phyloP scores from a whole-genome alignment of 2,329 filamentous ascomycete genomes.

The Diplocarpon rosae region DNA sequence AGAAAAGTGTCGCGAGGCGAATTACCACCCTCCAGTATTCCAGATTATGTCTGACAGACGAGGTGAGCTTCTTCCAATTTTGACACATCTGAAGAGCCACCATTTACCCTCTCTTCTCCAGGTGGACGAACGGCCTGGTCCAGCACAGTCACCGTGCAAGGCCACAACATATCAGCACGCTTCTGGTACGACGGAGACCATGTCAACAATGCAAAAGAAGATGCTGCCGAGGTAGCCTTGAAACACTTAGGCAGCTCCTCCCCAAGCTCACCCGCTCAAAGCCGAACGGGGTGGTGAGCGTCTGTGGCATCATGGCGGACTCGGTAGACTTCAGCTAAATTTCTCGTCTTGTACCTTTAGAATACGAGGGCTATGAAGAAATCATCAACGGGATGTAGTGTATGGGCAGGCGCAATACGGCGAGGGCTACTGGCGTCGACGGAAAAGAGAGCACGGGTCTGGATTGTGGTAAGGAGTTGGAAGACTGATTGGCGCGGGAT shows the following conservation, averaged over 20 bases:
- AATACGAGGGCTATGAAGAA: conserved; percentile 21
- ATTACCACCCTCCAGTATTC: conserved; percentile 47
- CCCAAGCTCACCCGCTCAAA: conserved; percentile 33
- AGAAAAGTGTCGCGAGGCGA: conserved; percentile 48
- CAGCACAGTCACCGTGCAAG: conserved; percentile 62
- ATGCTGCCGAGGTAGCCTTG: conserved; percentile 76
- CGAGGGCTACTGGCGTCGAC: conserved; percentile 23
- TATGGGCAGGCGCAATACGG: conserved; percentile 24
- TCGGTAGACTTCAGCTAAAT: neutral
- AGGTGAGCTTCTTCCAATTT: conserved; percentile 37
- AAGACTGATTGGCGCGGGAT: conserved; percentile 3
- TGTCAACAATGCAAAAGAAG: conserved; percentile 78
- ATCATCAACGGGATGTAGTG: conserved; percentile 18
- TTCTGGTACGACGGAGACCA: conserved; percentile 90
- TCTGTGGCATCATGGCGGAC: neutral
- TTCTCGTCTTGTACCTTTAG: conserved; percentile 20
- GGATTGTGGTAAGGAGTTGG: conserved; percentile 18
- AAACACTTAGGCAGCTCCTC: conserved; percentile 39
- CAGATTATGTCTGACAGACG: conserved; percentile 65
- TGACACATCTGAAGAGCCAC: neutral
- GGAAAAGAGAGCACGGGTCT: conserved; percentile 21
- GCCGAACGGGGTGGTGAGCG: conserved; percentile 29
- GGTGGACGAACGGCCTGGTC: conserved; percentile 90
- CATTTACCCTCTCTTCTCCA: conserved; percentile 31
- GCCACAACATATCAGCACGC: conserved; percentile 54